phyloP scores from a whole-genome alignment of 805 yeast species.

The Barnettozyma salicaria region DNA sequence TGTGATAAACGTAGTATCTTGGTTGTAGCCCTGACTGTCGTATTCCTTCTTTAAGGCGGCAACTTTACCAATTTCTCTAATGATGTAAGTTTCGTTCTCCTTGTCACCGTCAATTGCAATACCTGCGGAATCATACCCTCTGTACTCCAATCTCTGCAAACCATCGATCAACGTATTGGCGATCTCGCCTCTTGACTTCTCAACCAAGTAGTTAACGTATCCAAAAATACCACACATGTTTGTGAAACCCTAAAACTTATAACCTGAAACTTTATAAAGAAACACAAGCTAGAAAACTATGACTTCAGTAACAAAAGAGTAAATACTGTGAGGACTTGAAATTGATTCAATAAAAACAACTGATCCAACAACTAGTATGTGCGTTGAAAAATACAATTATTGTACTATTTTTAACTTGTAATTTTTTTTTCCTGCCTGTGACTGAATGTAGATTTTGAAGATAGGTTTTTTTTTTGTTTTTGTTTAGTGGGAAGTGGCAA shows the following conservation, averaged over 20 bases:
- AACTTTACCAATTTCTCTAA: slow-evolving; percentile 90
- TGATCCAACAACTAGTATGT: too few relatives aligned
- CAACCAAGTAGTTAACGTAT: slow-evolving; percentile 91
- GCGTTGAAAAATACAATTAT: too few relatives aligned
- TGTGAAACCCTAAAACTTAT: background rate
- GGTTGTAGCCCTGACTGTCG: slow-evolving; percentile 43
- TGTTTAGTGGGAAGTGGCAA: background rate
- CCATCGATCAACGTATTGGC: slow-evolving; percentile 86
- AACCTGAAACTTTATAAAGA: background rate
- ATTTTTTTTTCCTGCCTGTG: too few relatives aligned
- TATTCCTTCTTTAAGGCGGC: slow-evolving; percentile 67
- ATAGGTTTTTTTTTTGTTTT: background rate
- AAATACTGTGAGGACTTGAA: too few relatives aligned
- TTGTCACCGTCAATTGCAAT: slow-evolving; percentile 89
- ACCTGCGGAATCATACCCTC: slow-evolving; percentile 98
- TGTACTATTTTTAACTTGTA: background rate
- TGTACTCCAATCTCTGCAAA: slow-evolving; percentile 81
- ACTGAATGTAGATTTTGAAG: too few relatives aligned
- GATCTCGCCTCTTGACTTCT: slow-evolving; percentile 87
- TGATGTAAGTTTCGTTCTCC: slow-evolving; percentile 61
- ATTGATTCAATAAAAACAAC: too few relatives aligned
- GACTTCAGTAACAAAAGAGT: background rate
- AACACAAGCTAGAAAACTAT: background rate
- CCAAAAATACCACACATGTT: slow-evolving; percentile 91
- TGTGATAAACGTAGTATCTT: slow-evolving; percentile 61